Evolutionary conservation across 2,329 filamentous ascomycete species (phyloP).

Genomic region (Westerdykella aurantiaca): DNA sequence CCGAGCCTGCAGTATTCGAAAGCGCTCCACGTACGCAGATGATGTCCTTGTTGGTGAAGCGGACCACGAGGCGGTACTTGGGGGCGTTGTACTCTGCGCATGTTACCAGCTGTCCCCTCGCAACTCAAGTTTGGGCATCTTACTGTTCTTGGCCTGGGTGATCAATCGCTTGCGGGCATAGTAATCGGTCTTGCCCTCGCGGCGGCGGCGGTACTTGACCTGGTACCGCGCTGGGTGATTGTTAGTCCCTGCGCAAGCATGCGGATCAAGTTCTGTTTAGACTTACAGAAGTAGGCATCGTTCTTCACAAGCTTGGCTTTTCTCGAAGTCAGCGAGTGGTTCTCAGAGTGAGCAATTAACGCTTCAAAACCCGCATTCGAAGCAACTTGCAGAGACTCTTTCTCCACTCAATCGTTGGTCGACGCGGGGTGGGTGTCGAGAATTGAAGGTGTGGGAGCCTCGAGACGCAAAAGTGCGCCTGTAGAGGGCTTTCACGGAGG

Average conservation of each 20-base stretch:
- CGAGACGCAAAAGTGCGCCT: conserved; percentile 1
- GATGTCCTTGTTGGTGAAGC: conserved; percentile 99
- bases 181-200: conserved; percentile 98
- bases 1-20: no score
- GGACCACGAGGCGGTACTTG: conserved; percentile 99
- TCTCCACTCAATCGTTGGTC: conserved; percentile 24
- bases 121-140: no score
- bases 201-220: conserved; percentile 99
- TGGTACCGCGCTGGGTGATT: conserved; percentile 73
- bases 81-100: conserved; percentile 82
- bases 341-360: conserved; percentile 99
- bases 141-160: conserved; percentile 98
- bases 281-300: conserved; percentile 96
- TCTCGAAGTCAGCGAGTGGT: conserved; percentile 18
- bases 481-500: conserved; percentile 2
- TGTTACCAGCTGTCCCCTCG: no score
- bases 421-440: conserved; percentile 22
- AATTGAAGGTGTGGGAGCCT: conserved; percentile 6
- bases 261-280: conserved; percentile 9
- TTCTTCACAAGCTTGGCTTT: conserved; percentile 96
- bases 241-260: conserved; percentile 16
- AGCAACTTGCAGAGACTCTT: conserved; percentile 73
- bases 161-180: conserved; percentile 93
- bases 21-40: conserved; percentile 43
- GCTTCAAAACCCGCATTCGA: conserved; percentile 83